Percentiles rank a stretch among this genome's conserved stretches.
These are phyloP conservation scores for Penicillium odoratum DNA, from an alignment of 495 filamentous ascomycete genomes.

Conservation along the genomic window DNA sequence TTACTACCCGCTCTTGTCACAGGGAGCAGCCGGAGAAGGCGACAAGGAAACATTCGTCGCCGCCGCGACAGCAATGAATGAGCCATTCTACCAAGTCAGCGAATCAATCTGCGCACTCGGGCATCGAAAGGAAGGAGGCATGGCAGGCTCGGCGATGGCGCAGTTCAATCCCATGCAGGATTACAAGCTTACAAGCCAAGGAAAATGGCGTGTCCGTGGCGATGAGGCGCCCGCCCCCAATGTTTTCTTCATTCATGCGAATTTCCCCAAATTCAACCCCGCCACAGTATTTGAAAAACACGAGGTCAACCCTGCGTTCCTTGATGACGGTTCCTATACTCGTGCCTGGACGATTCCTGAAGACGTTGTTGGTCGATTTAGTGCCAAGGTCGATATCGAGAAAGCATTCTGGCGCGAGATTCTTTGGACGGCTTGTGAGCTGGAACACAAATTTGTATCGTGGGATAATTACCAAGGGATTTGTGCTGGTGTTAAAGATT, in stretches of 20 bases:
- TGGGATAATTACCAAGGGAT: conserved; percentile 34
- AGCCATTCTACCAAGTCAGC: conserved; percentile 44
- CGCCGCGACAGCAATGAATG: conserved; percentile 42
- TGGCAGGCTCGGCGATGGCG: conserved; percentile 39
- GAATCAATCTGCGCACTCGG: conserved; percentile 31
- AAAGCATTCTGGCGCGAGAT: conserved; percentile 51
- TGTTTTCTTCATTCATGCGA: conserved; percentile 52
- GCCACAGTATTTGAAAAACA: conserved; percentile 41
- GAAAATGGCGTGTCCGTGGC: conserved; percentile 21
- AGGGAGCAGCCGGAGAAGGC: conserved; percentile 51
- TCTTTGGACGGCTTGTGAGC: conserved; percentile 46
- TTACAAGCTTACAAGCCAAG: conserved; percentile 20
- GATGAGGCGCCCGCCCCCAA: conserved; percentile 17
- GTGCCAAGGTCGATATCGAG: conserved; percentile 45
- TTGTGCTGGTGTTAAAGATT: conserved; percentile 28
- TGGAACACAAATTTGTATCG: conserved; percentile 40
- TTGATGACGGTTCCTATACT: conserved; percentile 36
- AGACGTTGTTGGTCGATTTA: conserved; percentile 36
- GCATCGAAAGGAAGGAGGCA: conserved; percentile 36
- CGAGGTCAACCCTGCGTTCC: conserved; percentile 34
- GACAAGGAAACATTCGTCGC: conserved; percentile 58
- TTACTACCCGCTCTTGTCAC: conserved; percentile 52
- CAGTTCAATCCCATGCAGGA: conserved; percentile 41
- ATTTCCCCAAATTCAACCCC: conserved; percentile 53
- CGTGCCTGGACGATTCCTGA: conserved; percentile 46